These are phyloP conservation scores for Dittrichia graveolens DNA, from an alignment of 129 eudicot species.

Conservation along the genomic window DNA sequence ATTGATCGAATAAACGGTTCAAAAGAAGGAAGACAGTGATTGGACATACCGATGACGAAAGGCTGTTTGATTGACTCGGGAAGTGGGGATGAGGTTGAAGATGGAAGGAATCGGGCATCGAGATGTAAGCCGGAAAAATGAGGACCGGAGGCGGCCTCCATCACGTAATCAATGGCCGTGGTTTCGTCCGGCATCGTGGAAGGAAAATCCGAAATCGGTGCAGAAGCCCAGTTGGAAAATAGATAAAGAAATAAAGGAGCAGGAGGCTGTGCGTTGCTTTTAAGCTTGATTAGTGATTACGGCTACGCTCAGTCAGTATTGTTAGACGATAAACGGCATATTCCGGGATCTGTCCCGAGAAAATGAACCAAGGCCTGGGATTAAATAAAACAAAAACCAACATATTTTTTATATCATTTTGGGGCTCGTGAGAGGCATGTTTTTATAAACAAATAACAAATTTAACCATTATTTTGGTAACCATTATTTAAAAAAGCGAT, in stretches of 20 bases:
- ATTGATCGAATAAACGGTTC: neutral
- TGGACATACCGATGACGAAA: slow-evolving; percentile 82
- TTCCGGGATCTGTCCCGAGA: slow-evolving; percentile 18
- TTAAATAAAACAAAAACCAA: neutral
- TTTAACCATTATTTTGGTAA: too few relatives aligned
- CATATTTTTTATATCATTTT: neutral
- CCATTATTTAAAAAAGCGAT: too few relatives aligned
- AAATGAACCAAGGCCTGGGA: neutral
- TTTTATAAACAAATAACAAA: too few relatives aligned
- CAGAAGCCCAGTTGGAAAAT: neutral
- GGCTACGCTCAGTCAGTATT: neutral
- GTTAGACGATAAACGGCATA: slow-evolving; percentile 23
- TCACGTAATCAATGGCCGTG: slow-evolving; percentile 66
- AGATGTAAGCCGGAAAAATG: slow-evolving; percentile 95
- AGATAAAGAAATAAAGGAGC: neutral
- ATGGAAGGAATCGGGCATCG: slow-evolving; percentile 52
- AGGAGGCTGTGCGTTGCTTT: slow-evolving; percentile 22
- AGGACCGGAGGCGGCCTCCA: slow-evolving; percentile 94
- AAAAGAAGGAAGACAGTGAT: neutral
- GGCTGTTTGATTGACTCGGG: slow-evolving; percentile 66
- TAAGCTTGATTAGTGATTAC: slow-evolving; percentile 28
- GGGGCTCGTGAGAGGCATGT: neutral
- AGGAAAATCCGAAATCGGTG: slow-evolving; percentile 14
- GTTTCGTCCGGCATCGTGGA: slow-evolving; percentile 68
- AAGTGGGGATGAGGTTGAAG: slow-evolving; percentile 38